phyloP scores from a whole-genome alignment of 2,329 filamentous ascomycete genomes.

The Fusarium cyanostomum region DNA sequence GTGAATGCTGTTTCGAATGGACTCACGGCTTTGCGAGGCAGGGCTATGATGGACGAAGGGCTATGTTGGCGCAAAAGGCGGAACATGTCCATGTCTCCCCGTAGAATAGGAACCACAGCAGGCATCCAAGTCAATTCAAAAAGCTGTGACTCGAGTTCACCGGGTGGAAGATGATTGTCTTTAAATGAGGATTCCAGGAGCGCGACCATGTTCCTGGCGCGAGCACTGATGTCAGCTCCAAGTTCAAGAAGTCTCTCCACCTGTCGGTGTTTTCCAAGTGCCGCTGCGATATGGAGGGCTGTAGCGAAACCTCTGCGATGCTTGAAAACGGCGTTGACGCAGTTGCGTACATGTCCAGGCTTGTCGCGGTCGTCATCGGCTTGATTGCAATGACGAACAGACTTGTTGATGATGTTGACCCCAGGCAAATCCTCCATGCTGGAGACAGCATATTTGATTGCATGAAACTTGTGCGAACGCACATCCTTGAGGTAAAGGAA shows the following conservation, averaged over 20 bases:
- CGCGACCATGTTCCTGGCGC: neutral
- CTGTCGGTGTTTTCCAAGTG: neutral
- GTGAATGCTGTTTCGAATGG: neutral
- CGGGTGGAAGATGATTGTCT: too few species aligned
- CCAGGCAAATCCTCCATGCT: too few species aligned
- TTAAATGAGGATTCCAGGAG: too few species aligned
- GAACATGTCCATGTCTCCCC: neutral
- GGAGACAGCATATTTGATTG: too few species aligned
- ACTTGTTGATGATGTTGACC: neutral
- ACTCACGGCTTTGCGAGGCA: neutral
- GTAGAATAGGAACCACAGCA: neutral
- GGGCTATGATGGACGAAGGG: neutral
- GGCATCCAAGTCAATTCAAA: neutral
- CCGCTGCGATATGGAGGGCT: slow-evolving; percentile 14
- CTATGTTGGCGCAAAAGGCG: neutral
- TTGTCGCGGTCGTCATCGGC: neutral
- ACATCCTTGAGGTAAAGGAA: too few species aligned
- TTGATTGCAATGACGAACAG: neutral
- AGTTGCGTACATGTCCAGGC: neutral
- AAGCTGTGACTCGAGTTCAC: neutral
- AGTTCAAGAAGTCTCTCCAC: neutral
- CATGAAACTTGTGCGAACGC: too few species aligned
- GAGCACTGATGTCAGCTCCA: neutral
- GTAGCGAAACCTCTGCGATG: neutral
- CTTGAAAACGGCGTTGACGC: neutral